Evolutionary conservation across 495 filamentous ascomycete genomes (phyloP), one percentile per base, ranked within the genome.

Genomic region (Lasiosphaeris hirsuta): DNA sequence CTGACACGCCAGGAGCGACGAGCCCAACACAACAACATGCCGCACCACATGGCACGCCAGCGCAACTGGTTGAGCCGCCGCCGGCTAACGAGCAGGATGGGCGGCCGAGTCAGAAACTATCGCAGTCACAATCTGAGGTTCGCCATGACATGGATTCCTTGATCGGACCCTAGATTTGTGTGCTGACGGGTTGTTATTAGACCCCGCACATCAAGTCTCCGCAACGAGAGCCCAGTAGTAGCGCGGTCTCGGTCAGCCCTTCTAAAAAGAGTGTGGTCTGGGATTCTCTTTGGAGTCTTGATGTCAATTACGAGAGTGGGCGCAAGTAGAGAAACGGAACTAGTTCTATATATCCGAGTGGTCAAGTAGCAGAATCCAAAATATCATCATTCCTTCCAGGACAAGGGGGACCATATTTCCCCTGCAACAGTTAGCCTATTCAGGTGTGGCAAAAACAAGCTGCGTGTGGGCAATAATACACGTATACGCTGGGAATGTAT

Each of bases 271-370:
- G 74, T 15, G 64, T 81, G 8, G 75, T 82, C 9, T 82, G 79
- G 80, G 79, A 81, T 59, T 72, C 73, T 13, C 69, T 83, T n/a
- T 83, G 80, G 79, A 75, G 68, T 39, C 43, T 81, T 37, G 78
- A 81, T 58, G 65, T 77, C 14, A 72, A 65, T 47, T 75, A 75
- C 59, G 73, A 70, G 11, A 68, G 65, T 40, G 68, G 64, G 19
- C 67, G 61, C 10, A 18, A 7, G 15, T 30, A 30, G 23, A 5
- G 23, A 5, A 30, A 2, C 2, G 23, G 23, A 30, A 30, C 23
- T 30, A 30, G 23, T 30, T 30, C 23, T 2, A 30, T 30, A 5
- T 30, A 30, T 30, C 23, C 5, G 23, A 5, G 23, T 30, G 23
- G 5, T 30, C 23, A 30, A 30, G 23, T 30, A 30, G 23, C 23